phyloP scores from a whole-genome alignment of 1,284 basidiomycete species.

The Phellinidium pouzarii region DNA sequence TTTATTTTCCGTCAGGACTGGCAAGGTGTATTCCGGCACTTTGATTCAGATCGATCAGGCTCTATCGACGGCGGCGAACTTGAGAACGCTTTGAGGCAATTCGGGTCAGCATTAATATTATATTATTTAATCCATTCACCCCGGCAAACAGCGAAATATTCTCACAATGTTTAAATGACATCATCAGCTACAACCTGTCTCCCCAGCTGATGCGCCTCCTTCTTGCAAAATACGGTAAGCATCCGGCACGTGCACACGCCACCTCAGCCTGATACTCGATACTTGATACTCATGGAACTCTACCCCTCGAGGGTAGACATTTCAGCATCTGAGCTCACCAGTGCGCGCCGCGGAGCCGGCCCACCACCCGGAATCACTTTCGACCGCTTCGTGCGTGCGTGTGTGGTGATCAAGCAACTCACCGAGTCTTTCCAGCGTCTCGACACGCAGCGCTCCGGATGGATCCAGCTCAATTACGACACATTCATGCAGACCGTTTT shows the following conservation, averaged over 20 bases:
- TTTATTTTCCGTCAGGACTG: slow-evolving; percentile 42
- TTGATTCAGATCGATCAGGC: slow-evolving; percentile 70
- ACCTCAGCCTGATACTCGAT: not conserved
- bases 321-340: slow-evolving; percentile 41
- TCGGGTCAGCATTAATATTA: slow-evolving; percentile 40
- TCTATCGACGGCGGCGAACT: slow-evolving; percentile 66
- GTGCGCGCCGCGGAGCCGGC: slow-evolving; percentile 25
- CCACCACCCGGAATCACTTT: slow-evolving; percentile 60
- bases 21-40: slow-evolving; percentile 75
- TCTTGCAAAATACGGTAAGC: slow-evolving; percentile 57
- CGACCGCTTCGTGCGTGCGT: slow-evolving; percentile 77
- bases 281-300: slow-evolving; percentile 10
- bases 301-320: slow-evolving; percentile 39
- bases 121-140: not conserved
- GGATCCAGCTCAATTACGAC: slow-evolving; percentile 73
- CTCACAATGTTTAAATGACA: not conserved
- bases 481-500: slow-evolving; percentile 70
- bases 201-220: slow-evolving; percentile 58
- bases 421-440: slow-evolving; percentile 56
- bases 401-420: slow-evolving; percentile 73
- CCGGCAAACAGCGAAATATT: too few relatives aligned
- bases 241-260: slow-evolving; percentile 18
- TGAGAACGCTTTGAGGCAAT: slow-evolving; percentile 55
- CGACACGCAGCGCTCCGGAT: slow-evolving; percentile 64
- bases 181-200: slow-evolving; percentile 53